Percentiles rank a stretch among this genome's conserved stretches.
These are phyloP conservation scores for Dryadomyces sulphureus DNA, from an alignment of 2,329 filamentous ascomycete genomes.

Conservation along the genomic window DNA sequence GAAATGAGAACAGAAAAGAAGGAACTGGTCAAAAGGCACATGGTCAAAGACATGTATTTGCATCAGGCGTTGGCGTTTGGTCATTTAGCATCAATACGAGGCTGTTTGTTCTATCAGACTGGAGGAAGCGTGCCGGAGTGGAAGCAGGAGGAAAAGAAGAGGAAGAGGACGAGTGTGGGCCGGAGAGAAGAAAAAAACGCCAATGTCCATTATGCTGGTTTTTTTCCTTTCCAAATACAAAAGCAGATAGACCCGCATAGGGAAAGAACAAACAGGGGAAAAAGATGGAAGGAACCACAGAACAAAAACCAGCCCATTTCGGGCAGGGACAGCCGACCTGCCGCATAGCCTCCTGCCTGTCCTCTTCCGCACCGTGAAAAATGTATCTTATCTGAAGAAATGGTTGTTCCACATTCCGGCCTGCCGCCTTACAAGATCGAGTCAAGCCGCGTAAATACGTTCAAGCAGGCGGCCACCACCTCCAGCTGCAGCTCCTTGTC, in stretches of 20 bases:
- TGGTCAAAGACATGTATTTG: background rate
- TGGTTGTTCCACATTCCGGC: background rate
- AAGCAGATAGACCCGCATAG: background rate
- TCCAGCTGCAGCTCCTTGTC: conserved; percentile 94
- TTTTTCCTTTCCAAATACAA: conserved; percentile 8
- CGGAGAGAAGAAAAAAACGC: conserved; percentile 2
- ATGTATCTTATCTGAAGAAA: background rate
- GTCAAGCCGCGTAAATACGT: conserved; percentile 94
- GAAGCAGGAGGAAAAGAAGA: background rate
- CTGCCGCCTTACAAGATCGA: conserved; percentile 67
- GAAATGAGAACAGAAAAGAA: background rate
- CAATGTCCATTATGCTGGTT: conserved; percentile 4
- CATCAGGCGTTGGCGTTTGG: background rate
- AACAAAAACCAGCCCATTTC: background rate
- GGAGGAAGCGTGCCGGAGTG: background rate
- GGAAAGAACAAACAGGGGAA: conserved; percentile 10
- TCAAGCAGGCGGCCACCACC: conserved; percentile 91
- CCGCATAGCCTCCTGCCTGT: background rate
- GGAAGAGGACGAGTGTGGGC: background rate
- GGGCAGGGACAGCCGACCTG: conserved; percentile 36
- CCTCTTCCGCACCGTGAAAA: background rate
- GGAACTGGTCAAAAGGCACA: background rate
- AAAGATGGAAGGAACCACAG: conserved; percentile 37
- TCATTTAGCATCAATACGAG: background rate
- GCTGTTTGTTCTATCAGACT: background rate